These are phyloP conservation scores for Diospyros lotus DNA, from an alignment of 148 eudicot genomes.

Conservation along the genomic window DNA sequence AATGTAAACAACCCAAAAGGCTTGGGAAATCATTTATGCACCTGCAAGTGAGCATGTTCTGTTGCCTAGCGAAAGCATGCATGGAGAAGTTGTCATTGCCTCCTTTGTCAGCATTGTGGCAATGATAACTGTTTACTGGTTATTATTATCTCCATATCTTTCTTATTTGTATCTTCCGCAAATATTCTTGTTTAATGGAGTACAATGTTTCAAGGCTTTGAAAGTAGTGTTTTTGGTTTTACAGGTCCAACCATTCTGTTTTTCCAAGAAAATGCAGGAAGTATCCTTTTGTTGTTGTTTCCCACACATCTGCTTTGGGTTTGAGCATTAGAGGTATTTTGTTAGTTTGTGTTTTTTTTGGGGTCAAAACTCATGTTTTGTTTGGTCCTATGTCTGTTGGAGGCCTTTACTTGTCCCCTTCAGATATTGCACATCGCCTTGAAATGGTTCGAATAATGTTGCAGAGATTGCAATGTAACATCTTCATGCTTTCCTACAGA, in stretches of 20 bases:
- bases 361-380: neutral
- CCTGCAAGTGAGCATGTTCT: neutral
- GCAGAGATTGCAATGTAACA: slow-evolving; percentile 81
- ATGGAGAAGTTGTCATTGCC: neutral
- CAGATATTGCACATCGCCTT: slow-evolving; percentile 98
- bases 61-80: neutral
- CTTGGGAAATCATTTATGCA: neutral
- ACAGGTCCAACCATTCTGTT: slow-evolving; percentile 97
- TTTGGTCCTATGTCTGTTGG: slow-evolving; percentile 13
- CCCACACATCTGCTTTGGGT: neutral
- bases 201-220: neutral
- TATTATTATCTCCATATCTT: neutral
- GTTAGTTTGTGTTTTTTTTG: neutral
- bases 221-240: slow-evolving; percentile 19
- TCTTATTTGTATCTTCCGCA: neutral
- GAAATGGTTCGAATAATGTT: slow-evolving; percentile 95
- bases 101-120: neutral
- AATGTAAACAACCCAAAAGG: neutral
- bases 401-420: slow-evolving; percentile 52
- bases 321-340: neutral
- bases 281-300: slow-evolving; percentile 69
- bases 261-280: slow-evolving; percentile 99
- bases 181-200: neutral
- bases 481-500: slow-evolving; percentile 97
- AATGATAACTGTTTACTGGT: neutral